Base-by-base conservation (phyloP, 306 rosid species). In the Casuarina equisetifolia region DNA sequence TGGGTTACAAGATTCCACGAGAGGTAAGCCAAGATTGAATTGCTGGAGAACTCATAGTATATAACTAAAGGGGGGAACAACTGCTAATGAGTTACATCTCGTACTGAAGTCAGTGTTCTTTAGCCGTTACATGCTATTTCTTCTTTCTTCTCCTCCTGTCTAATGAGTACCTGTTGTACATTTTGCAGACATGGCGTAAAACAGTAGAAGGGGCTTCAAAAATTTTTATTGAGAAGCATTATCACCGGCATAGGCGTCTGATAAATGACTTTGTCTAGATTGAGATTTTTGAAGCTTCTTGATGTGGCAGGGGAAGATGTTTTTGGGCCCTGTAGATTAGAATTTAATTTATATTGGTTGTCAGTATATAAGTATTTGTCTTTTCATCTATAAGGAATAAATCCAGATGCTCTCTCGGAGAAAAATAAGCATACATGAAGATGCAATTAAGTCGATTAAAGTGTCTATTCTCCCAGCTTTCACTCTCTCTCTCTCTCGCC, bases 161-260 rank as follows among this genome's bases (percentile, higher is more conserved):
- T 42, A 66, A 66, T 42, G 70, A 16, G 48, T 64, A 64, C 16
- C 3, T 40, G 4, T 76, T 66, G 43, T 48, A 17, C 15, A 45
- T 63, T 42, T 74, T 68, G 85, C 85, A 92, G 98, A 87, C 95
- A 61, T 95, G 97, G 98, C 88, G 89, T 55, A 89, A 86, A 85
- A 88, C 97, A 19, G 84, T 91, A 5, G 90, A 92, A 83, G 93
- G 95, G 38, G 97, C 97, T 19, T 95, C 97, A 51, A 91, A 85
- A 84, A 88, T 89, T 59, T 89, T 95, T 79, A 83, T 89, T 73
- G 98, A 92, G 83, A 92, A 87, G 75, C 98, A 95, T 74, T 95
- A 91, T 82, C 84, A 92, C 79, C 77, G 89, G 62, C 97, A 95
- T 78, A 90, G 80, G 88, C 97, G 91, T 82, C 80, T 92, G 87